Conservation (phyloP, 148 eudicot genomes). For the Pharnaceum exiguum region DNA sequence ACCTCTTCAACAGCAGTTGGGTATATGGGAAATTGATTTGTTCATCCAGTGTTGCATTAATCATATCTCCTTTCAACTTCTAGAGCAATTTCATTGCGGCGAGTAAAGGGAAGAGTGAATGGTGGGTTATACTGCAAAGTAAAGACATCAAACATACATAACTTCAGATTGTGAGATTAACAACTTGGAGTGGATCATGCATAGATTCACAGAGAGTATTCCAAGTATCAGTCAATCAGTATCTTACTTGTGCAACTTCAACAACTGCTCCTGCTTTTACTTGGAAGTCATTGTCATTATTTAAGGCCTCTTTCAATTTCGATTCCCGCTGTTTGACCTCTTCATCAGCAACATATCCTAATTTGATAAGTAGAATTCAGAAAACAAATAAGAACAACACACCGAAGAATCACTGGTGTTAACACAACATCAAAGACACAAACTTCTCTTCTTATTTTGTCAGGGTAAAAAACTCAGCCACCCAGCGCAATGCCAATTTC, state of each 20-base stretch:
- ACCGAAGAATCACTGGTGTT: neutral
- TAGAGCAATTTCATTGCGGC: conserved; percentile 90
- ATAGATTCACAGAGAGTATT: neutral
- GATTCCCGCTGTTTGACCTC: conserved; percentile 66
- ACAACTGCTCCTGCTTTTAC: conserved; percentile 58
- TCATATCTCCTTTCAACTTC: conserved; percentile 67
- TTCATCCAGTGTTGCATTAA: no score
- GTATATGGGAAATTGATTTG: no score
- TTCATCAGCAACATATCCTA: conserved; percentile 89
- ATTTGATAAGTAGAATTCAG: neutral
- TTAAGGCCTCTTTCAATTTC: conserved; percentile 47
- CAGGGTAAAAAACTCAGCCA: no score
- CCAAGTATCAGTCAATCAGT: neutral
- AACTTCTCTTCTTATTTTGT: no score
- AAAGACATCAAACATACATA: neutral
- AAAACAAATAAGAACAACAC: neutral
- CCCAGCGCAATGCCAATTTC: no score
- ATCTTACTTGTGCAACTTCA: conserved; percentile 83
- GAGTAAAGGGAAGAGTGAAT: conserved; percentile 80
- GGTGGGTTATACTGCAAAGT: conserved; percentile 96
- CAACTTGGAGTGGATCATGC: neutral
- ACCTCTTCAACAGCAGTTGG: no score
- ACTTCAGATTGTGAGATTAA: neutral
- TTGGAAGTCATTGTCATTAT: conserved; percentile 48
- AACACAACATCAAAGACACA: no score